phyloP scores from a whole-genome alignment of 768 basidiomycete genomes.

The Boletellus emodensis region DNA sequence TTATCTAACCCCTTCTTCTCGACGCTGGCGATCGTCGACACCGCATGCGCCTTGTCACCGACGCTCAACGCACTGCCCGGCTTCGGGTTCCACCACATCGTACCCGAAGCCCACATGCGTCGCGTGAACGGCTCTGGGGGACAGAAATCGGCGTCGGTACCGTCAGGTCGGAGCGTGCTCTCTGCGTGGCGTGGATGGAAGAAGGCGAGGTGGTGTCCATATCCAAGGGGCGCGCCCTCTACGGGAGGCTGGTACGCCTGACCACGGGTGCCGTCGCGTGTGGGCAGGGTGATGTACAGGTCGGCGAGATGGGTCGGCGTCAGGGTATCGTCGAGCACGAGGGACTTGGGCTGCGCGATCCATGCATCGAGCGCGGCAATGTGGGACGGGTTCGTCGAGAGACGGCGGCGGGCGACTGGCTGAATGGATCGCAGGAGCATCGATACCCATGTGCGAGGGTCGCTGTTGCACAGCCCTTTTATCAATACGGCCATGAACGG shows the following conservation, averaged over 20 bases:
- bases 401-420: not conserved
- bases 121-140: conserved; percentile 70
- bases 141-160: conserved; percentile 67
- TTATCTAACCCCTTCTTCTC: conserved; percentile 62
- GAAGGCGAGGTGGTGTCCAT: conserved; percentile 71
- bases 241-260: conserved; percentile 40
- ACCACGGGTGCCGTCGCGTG: conserved; percentile 55
- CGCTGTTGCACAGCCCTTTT: no score
- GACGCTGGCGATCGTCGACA: conserved; percentile 46
- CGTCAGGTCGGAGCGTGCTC: conserved; percentile 53
- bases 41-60: conserved; percentile 49
- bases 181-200: conserved; percentile 68
- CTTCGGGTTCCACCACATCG: conserved; percentile 53
- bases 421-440: not conserved
- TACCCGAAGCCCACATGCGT: conserved; percentile 81
- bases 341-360: conserved; percentile 47
- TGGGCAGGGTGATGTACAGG: conserved; percentile 67
- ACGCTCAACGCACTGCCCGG: conserved; percentile 42
- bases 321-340: conserved; percentile 47
- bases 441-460: not conserved
- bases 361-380: conserved; percentile 44
- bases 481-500: no score
- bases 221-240: conserved; percentile 41
- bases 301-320: conserved; percentile 56
- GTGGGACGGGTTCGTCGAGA: conserved; percentile 13